Evolutionary conservation across 139 green algal genomes (phyloP).

Genomic region (Cymbomonas tetramitiformis): DNA sequence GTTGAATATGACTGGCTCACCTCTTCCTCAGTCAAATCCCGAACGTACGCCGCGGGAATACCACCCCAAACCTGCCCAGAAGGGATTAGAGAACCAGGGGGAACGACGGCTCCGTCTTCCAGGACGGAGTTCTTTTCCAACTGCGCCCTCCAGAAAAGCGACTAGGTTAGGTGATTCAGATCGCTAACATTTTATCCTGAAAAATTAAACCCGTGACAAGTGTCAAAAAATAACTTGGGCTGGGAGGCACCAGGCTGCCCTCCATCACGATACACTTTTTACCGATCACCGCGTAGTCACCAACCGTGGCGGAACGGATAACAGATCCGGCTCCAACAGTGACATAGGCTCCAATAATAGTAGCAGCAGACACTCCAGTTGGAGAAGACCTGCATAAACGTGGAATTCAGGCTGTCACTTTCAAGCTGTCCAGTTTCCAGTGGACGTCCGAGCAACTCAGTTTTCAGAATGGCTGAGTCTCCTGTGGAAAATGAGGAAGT

Average conservation of each 20-base stretch:
- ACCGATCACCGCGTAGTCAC: conserved; percentile 33
- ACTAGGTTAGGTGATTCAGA: too few species aligned
- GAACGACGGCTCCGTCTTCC: conserved; percentile 60
- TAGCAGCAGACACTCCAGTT: too few species aligned
- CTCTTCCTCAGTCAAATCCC: conserved; percentile 23
- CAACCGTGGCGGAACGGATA: conserved; percentile 27
- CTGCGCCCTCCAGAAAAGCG: conserved; percentile 8
- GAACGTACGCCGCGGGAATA: conserved; percentile 54
- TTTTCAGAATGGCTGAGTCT: too few species aligned
- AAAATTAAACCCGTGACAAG: too few species aligned
- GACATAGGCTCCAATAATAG: conserved; percentile 33
- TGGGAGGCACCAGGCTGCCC: too few species aligned
- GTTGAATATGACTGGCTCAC: conserved; percentile 19
- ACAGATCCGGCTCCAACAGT: conserved; percentile 20
- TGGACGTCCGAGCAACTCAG: too few species aligned
- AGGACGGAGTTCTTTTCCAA: conserved; percentile 63
- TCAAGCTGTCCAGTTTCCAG: too few species aligned
- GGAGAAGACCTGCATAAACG: too few species aligned
- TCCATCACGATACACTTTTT: conserved; percentile 27
- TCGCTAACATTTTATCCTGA: too few species aligned
- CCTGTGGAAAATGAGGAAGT: too few species aligned
- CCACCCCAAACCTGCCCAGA: conserved; percentile 79
- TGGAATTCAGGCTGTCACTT: too few species aligned
- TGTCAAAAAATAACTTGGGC: too few species aligned
- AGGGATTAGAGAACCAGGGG: conserved; percentile 50